Conservation (phyloP, 2,329 filamentous ascomycete species). For the Grosmannia huntii region DNA sequence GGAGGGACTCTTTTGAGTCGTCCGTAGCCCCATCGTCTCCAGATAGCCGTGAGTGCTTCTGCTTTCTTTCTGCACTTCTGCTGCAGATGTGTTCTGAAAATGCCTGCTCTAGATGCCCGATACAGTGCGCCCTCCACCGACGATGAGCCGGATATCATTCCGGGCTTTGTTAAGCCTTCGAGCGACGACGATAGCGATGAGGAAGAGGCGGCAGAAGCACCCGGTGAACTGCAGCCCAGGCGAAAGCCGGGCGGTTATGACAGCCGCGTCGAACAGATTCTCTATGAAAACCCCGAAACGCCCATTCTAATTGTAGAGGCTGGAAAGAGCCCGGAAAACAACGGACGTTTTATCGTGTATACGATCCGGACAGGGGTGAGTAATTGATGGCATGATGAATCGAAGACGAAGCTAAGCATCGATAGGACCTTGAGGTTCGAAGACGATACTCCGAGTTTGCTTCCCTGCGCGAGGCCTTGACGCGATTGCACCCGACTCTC, state of each 20-base stretch:
- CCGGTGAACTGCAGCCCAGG: slow-evolving; percentile 35
- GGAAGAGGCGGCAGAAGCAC: slow-evolving; percentile 26
- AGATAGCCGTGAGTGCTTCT: slow-evolving; percentile 32
- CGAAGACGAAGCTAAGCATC: neutral
- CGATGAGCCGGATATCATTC: slow-evolving; percentile 41
- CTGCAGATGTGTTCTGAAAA: neutral
- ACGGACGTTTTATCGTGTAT: slow-evolving; percentile 90
- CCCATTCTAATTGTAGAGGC: slow-evolving; percentile 88
- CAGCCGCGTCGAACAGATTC: slow-evolving; percentile 91
- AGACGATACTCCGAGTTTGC: slow-evolving; percentile 94
- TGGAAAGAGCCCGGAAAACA: slow-evolving; percentile 86
- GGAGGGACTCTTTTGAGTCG: slow-evolving; percentile 65
- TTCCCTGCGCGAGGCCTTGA: slow-evolving; percentile 76
- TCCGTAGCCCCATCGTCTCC: slow-evolving; percentile 53
- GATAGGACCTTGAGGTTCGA: slow-evolving; percentile 83
- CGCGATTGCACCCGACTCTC: slow-evolving; percentile 84
- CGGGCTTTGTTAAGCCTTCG: slow-evolving; percentile 16
- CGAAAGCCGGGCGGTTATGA: slow-evolving; percentile 79
- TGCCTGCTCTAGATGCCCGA: slow-evolving; percentile 28
- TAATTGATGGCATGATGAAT: neutral
- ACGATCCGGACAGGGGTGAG: slow-evolving; percentile 85
- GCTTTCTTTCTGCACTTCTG: neutral
- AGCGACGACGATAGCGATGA: slow-evolving; percentile 33
- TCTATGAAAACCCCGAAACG: slow-evolving; percentile 86
- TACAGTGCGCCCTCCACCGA: slow-evolving; percentile 57